Percentiles rank a stretch among this genome's conserved stretches.
Conservation (phyloP, 345 rosid species). For the Eutrema heterophyllum region DNA sequence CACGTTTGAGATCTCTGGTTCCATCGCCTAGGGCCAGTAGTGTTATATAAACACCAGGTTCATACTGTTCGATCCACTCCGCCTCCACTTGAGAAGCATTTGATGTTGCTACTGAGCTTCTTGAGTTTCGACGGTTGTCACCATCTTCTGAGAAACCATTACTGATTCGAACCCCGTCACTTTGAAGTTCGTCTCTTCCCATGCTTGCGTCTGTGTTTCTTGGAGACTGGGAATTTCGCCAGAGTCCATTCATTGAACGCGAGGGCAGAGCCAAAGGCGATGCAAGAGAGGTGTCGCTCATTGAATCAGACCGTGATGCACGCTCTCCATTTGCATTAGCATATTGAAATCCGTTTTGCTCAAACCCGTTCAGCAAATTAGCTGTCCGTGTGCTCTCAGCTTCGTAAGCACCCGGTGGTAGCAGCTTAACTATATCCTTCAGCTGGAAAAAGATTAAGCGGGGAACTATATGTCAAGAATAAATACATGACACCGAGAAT, state of each 20-base stretch:
- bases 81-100: slow-evolving; percentile 63
- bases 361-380: slow-evolving; percentile 54
- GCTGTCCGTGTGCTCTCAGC: slow-evolving; percentile 43
- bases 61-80: slow-evolving; percentile 94
- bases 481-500: background rate
- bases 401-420: slow-evolving; percentile 67
- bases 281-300: slow-evolving; percentile 42
- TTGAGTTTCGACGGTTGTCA: slow-evolving; percentile 46
- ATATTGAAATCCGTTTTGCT: slow-evolving; percentile 57
- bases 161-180: slow-evolving; percentile 37
- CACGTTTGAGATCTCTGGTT: slow-evolving; percentile 96
- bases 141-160: slow-evolving; percentile 44
- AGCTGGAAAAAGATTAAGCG: slow-evolving; percentile 42
- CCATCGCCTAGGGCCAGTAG: slow-evolving; percentile 82
- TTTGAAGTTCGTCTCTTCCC: slow-evolving; percentile 39
- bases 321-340: slow-evolving; percentile 54
- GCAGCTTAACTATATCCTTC: slow-evolving; percentile 81
- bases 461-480: background rate
- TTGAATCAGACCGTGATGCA: slow-evolving; percentile 60
- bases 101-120: slow-evolving; percentile 43
- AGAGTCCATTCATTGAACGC: slow-evolving; percentile 39
- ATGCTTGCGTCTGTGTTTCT: slow-evolving; percentile 42
- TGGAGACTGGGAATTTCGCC: slow-evolving; percentile 32
- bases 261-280: slow-evolving; percentile 44
- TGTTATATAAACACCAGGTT: slow-evolving; percentile 90